Evolutionary conservation across 331 rosid species (phyloP).

Genomic region (Erythrophleum ivorense): DNA sequence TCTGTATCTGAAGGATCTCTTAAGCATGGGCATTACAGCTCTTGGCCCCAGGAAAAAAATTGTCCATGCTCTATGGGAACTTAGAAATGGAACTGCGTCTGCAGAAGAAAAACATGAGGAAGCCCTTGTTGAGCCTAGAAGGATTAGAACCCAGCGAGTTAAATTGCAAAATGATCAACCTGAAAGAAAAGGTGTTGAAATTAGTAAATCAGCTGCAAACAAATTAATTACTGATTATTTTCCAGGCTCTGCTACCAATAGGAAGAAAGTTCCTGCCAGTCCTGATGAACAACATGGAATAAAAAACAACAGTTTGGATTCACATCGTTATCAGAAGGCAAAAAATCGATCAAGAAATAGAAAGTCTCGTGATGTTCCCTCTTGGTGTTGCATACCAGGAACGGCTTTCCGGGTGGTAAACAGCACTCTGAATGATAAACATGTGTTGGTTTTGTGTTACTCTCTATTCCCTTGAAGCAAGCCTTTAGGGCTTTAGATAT

Average conservation of each 20-base stretch:
- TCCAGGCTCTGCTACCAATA: conserved; percentile 58
- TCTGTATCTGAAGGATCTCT: conserved; percentile 67
- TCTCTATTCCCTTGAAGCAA: conserved; percentile 5
- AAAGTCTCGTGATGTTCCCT: conserved; percentile 72
- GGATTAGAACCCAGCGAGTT: conserved; percentile 47
- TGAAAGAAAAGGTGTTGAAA: conserved; percentile 49
- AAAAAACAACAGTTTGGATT: conserved; percentile 42
- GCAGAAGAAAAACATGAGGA: conserved; percentile 44
- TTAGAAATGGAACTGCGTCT: conserved; percentile 53
- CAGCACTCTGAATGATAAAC: conserved; percentile 27
- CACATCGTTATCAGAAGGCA: conserved; percentile 50
- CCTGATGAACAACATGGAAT: conserved; percentile 43
- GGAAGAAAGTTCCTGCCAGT: conserved; percentile 54
- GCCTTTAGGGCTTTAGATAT: background rate
- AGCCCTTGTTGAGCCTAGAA: conserved; percentile 46
- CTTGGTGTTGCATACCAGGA: conserved; percentile 88
- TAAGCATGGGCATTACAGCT: conserved; percentile 74
- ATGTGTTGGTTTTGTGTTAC: conserved; percentile 21
- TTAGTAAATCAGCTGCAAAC: conserved; percentile 59
- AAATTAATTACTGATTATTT: conserved; percentile 90
- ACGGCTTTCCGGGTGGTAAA: conserved; percentile 93
- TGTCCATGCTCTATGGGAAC: conserved; percentile 67
- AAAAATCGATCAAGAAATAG: conserved; percentile 50
- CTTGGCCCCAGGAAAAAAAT: conserved; percentile 97
- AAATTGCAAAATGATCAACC: conserved; percentile 48